Evolutionary conservation across 164 flowering plant species (phyloP).

Genomic region (Chloranthus sessilifolius): DNA sequence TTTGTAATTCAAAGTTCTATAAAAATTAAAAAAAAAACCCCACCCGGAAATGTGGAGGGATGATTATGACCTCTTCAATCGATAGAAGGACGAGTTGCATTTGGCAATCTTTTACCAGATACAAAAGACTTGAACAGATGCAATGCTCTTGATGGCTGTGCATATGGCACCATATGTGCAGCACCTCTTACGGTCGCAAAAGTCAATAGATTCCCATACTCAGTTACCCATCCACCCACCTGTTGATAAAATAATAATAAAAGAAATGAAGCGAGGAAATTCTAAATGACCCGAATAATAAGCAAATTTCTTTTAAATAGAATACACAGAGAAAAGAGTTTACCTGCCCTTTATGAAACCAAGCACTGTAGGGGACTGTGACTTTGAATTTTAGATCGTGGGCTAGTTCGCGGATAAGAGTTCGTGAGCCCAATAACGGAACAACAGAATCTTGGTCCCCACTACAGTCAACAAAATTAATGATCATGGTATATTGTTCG

Average conservation of each 20-base stretch:
- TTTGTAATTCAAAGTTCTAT: neutral
- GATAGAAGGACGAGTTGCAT: constrained; percentile 42
- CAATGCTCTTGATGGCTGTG: constrained; percentile 90
- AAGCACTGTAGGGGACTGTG: constrained; percentile 88
- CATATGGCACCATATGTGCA: constrained; percentile 94
- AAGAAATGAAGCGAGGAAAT: neutral
- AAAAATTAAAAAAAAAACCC: too few relatives aligned
- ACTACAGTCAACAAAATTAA: constrained; percentile 33
- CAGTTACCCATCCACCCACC: constrained; percentile 94
- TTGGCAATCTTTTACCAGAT: constrained; percentile 66
- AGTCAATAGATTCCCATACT: constrained; percentile 79
- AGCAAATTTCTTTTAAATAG: neutral
- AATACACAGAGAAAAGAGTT: too few relatives aligned
- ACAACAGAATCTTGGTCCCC: constrained; percentile 98
- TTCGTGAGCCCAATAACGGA: constrained; percentile 82
- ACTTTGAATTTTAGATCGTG: constrained; percentile 51
- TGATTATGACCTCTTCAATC: constrained; percentile 2
- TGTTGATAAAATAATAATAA: constrained; percentile 12
- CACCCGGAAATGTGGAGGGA: too few relatives aligned
- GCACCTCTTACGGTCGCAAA: constrained; percentile 98
- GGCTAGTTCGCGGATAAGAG: constrained; percentile 83
- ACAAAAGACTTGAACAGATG: constrained; percentile 73
- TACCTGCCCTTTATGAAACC: constrained; percentile 95
- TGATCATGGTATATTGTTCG: neutral
- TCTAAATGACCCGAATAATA: neutral